Conservation (phyloP, 495 filamentous ascomycete genomes). For the Penicillium soppii region DNA sequence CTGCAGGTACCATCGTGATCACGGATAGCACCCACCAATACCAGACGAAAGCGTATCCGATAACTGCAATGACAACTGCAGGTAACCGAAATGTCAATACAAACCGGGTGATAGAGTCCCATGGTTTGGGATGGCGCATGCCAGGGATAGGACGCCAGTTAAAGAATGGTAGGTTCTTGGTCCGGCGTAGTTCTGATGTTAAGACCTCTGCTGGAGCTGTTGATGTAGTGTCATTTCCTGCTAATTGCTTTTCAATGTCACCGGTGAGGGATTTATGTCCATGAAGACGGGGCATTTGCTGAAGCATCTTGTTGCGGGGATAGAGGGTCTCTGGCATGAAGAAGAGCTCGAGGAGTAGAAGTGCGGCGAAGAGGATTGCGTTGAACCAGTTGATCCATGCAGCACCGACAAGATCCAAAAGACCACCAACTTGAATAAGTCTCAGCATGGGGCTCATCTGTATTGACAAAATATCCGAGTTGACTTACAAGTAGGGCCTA, state of each 20-base stretch:
- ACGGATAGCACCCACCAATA: conserved; percentile 66
- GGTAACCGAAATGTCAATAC: conserved; percentile 48
- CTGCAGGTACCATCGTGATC: conserved; percentile 58
- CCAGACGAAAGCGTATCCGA: conserved; percentile 57
- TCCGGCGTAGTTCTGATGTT: conserved; percentile 34
- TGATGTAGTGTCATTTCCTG: not conserved
- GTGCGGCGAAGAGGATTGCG: conserved; percentile 53
- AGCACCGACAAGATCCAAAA: conserved; percentile 49
- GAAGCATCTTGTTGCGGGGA: conserved; percentile 53
- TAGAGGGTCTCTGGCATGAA: conserved; percentile 63
- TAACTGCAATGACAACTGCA: conserved; percentile 43
- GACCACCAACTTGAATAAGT: conserved; percentile 48
- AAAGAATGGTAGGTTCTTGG: conserved; percentile 49
- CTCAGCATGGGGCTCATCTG: not conserved
- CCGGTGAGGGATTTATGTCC: not conserved
- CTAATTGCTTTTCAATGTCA: conserved; percentile 29
- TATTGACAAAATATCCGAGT: not conserved
- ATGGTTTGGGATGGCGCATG: conserved; percentile 53
- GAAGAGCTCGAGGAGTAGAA: conserved; percentile 50
- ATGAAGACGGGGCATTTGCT: conserved; percentile 24
- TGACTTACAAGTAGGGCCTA: conserved; percentile 48
- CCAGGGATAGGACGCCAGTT: conserved; percentile 53
- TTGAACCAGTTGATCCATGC: conserved; percentile 61
- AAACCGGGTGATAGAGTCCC: conserved; percentile 49
- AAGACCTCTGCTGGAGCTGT: not conserved